A percentile compares a stretch with the other conserved stretches of the same genome.
Conservation (phyloP, 371 early-diverging fungal species). For the Rhizopus sp. region DNA sequence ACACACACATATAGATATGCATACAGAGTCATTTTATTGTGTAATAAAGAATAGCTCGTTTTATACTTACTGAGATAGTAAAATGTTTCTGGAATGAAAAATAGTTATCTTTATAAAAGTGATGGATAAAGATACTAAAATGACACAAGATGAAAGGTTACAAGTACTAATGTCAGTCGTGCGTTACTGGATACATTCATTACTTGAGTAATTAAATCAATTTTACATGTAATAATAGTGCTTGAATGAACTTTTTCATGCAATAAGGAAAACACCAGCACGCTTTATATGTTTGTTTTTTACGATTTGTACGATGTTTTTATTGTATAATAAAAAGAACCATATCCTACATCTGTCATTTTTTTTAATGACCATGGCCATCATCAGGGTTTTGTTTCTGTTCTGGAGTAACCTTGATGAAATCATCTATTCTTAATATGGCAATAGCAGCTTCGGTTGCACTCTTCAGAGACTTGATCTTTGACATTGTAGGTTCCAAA, state of each 20-base stretch:
- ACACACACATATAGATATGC: background rate
- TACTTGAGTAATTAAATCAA: too few relatives aligned
- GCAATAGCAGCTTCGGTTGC: conserved; percentile 99
- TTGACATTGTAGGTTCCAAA: conserved; percentile 99
- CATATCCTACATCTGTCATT: background rate
- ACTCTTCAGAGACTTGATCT: conserved; percentile 97
- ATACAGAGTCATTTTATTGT: background rate
- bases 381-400: conserved; percentile 48
- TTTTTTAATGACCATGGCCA: conserved; percentile 54
- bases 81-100: background rate
- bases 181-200: too few relatives aligned
- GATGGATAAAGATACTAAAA: too few relatives aligned
- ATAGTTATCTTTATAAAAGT: background rate
- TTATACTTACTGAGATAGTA: background rate
- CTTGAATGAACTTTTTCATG: too few relatives aligned
- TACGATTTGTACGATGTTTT: conserved; percentile 1
- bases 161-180: too few relatives aligned
- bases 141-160: background rate
- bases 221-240: too few relatives aligned
- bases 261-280: too few relatives aligned
- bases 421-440: conserved; percentile 98
- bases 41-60: background rate
- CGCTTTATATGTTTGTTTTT: conserved; percentile 1
- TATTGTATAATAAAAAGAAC: background rate
- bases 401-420: conserved; percentile 83